Evolutionary conservation across 768 basidiomycete genomes (phyloP).

Genomic region (Mycena floridula): DNA sequence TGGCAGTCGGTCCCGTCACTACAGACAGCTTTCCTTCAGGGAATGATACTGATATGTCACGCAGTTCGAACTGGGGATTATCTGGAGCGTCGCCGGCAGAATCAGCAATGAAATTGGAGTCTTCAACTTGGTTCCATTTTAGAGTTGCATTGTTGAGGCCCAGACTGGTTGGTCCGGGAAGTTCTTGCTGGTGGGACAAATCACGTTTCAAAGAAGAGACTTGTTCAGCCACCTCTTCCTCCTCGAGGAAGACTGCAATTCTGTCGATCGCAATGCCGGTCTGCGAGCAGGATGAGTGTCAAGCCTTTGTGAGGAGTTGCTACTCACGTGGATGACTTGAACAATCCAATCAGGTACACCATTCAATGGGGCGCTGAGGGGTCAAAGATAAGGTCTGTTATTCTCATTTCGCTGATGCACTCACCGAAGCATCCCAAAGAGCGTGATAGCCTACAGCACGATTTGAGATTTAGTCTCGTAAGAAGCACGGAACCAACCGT

Average conservation of each 20-base stretch:
- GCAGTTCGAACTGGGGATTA: slow-evolving; percentile 54
- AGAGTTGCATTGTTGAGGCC: slow-evolving; percentile 56
- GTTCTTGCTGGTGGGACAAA: slow-evolving; percentile 16
- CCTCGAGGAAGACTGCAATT: slow-evolving; percentile 59
- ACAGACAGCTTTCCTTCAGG: slow-evolving; percentile 67
- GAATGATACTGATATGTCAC: slow-evolving; percentile 62
- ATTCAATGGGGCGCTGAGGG: slow-evolving; percentile 59
- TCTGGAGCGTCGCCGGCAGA: neutral
- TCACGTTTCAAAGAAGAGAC: slow-evolving; percentile 58
- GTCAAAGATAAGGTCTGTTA: neutral
- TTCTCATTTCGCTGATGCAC: slow-evolving; percentile 4
- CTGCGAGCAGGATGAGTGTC: too few relatives aligned
- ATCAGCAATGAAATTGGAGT: neutral
- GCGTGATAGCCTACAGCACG: slow-evolving; percentile 52
- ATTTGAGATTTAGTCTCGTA: slow-evolving; percentile 1
- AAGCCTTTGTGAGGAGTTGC: too few relatives aligned
- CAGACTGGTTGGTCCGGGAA: slow-evolving; percentile 35
- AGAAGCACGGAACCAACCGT: slow-evolving; percentile 44
- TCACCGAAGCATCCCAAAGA: slow-evolving; percentile 83
- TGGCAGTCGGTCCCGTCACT: slow-evolving; percentile 72
- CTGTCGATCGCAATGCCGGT: slow-evolving; percentile 61
- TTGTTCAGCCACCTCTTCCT: slow-evolving; percentile 64
- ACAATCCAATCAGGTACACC: slow-evolving; percentile 79
- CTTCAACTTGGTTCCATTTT: slow-evolving; percentile 51
- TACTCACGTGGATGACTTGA: slow-evolving; percentile 45